These are phyloP conservation scores for Hyphodiscus hymeniophilus DNA, from an alignment of 495 filamentous ascomycete species.

Conservation along the genomic window DNA sequence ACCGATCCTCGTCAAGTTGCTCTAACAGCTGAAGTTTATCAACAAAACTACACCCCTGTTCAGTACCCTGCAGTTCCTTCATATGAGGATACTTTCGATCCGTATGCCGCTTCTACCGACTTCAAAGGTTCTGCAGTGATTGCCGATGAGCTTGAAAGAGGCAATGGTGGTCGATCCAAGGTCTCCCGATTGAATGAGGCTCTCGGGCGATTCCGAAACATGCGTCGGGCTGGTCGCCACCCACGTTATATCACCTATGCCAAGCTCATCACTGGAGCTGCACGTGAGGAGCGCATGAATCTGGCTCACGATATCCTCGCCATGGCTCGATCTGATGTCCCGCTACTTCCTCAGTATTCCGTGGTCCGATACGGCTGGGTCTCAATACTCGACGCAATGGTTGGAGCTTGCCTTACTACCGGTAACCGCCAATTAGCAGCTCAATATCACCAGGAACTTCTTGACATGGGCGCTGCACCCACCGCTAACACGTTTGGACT, in stretches of 20 bases:
- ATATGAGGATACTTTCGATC: constrained; percentile 76
- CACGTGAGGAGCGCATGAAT: constrained; percentile 69
- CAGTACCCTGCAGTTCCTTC: constrained; percentile 25
- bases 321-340: constrained; percentile 83
- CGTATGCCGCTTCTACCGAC: constrained; percentile 82
- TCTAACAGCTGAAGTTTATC: constrained; percentile 28
- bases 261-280: constrained; percentile 85
- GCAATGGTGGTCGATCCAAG: constrained; percentile 53
- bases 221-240: constrained; percentile 84
- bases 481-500: constrained; percentile 96
- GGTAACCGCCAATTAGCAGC: constrained; percentile 72
- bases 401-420: constrained; percentile 80
- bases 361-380: constrained; percentile 91
- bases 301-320: constrained; percentile 77
- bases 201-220: constrained; percentile 75
- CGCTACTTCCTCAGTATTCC: constrained; percentile 68
- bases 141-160: constrained; percentile 70
- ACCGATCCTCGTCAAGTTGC: constrained; percentile 35
- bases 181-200: constrained; percentile 71
- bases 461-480: constrained; percentile 78
- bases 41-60: constrained; percentile 22
- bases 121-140: constrained; percentile 87
- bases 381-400: constrained; percentile 91
- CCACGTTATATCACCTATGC: constrained; percentile 93
- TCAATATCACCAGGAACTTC: constrained; percentile 82